These are phyloP conservation scores for Cyphellophora attinorum DNA, from an alignment of 2,329 filamentous ascomycete species.

Conservation along the genomic window DNA sequence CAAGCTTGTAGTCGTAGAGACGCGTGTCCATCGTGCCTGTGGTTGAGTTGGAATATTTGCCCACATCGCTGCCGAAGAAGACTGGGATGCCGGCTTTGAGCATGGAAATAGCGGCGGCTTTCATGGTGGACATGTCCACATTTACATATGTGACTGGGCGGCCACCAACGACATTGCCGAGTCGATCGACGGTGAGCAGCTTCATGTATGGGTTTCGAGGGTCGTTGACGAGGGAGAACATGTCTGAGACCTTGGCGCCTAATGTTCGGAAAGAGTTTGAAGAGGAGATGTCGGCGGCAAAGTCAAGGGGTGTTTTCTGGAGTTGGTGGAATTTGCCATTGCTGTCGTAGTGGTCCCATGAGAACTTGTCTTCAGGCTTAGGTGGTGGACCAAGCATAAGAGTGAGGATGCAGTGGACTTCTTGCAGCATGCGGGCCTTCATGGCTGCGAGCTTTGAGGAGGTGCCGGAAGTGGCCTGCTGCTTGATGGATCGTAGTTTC, in stretches of 20 bases:
- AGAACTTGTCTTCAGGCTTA: conserved; percentile 57
- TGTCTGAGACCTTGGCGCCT: conserved; percentile 51
- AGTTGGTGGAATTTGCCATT: conserved; percentile 55
- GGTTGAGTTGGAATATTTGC: conserved; percentile 61
- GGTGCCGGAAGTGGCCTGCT: conserved; percentile 17
- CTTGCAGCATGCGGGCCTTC: conserved; percentile 68
- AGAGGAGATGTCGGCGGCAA: conserved; percentile 59
- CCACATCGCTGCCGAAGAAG: conserved; percentile 84
- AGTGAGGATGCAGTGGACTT: conserved; percentile 73
- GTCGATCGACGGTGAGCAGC: conserved; percentile 64
- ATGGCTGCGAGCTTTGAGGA: conserved; percentile 34
- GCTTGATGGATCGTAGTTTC: conserved; percentile 52
- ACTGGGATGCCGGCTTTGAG: conserved; percentile 68
- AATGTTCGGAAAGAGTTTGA: conserved; percentile 48
- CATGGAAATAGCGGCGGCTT: conserved; percentile 65
- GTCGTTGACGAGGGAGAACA: conserved; percentile 79
- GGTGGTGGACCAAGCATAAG: conserved; percentile 75
- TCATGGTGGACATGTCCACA: conserved; percentile 64
- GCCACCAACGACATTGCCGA: conserved; percentile 74
- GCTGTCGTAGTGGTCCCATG: conserved; percentile 70
- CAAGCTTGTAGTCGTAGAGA: conserved; percentile 69
- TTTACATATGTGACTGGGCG: conserved; percentile 73
- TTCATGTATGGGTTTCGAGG: conserved; percentile 66
- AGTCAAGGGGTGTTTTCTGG: conserved; percentile 57
- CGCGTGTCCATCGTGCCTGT: conserved; percentile 72